Evolutionary conservation across 1,284 basidiomycete species (phyloP), one percentile per base, ranked within the genome.

Genomic region (Mycena sp.): DNA sequence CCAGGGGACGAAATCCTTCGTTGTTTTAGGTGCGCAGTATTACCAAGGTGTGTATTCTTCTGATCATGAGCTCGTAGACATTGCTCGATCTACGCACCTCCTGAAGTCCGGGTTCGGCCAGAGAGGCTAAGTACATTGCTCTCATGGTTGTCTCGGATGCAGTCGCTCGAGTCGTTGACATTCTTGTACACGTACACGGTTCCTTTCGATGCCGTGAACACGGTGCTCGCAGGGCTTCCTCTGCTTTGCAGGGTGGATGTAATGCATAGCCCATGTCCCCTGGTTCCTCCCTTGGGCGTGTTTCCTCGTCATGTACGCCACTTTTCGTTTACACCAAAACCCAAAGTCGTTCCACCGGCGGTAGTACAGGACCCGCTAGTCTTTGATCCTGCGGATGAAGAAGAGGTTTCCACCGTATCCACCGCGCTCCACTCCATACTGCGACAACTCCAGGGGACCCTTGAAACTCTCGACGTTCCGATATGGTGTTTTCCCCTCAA

Each of bases 391-490:
- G 9, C 40, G 40, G 40, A 41, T 17, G 40, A 41, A 10, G 40
- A 41, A 41, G 40, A 41, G n/a, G 40, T 41, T 41, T 41, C 9
- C 40, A 17, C 40, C 40, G 40, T 41, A 17, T 41, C 40, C n/a
- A 17, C 40, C 40, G 40, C 40, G n/a, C 40, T 41, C 9, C 40
- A 41, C 40, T 41, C 40, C 40, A 21, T 17, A 19, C 19, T 41
- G 40, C 40, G 40, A 41, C 40, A 41, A 19, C 40, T 41, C 40
- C 40, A 21, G 40, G n/a, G 40, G 40, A 41, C 40, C 40, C 9
- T 50, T 37, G 49, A 50, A 21, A 50, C 49, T 37, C 49, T 50
- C 32, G 49, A 50, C 37, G 49, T 50, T 50, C 49, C 49, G 14
- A 38, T 50, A 37, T 50, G 49, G 49, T 37, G 49, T 37, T 50